These are phyloP conservation scores for Ophiosphaerella narmari DNA, from an alignment of 2,329 filamentous ascomycete species.

Conservation along the genomic window DNA sequence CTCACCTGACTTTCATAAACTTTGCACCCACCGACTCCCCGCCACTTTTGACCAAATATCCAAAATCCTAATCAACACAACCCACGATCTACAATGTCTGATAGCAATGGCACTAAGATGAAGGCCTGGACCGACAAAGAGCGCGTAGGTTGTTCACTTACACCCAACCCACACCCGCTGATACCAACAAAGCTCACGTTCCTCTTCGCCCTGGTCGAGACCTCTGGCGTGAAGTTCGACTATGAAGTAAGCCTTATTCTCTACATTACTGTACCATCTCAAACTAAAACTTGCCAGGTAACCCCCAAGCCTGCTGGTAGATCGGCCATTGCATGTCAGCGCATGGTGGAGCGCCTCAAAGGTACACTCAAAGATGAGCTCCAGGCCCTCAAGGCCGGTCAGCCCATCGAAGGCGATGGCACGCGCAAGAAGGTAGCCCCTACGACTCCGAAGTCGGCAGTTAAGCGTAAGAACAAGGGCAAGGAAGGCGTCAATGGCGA, in stretches of 20 bases:
- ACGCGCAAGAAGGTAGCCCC: neutral
- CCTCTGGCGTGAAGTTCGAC: conserved; percentile 12
- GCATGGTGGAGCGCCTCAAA: conserved; percentile 27
- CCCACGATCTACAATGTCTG: conserved; percentile 14
- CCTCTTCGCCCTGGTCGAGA: conserved; percentile 16
- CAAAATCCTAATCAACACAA: neutral
- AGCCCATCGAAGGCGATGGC: conserved; percentile 1
- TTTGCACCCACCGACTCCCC: neutral
- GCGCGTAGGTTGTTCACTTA: conserved; percentile 7
- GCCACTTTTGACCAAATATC: neutral
- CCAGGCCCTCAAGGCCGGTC: conserved; percentile 15
- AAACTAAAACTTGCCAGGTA: conserved; percentile 7
- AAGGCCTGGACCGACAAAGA: conserved; percentile 22
- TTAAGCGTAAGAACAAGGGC: conserved; percentile 17
- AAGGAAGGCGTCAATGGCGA: neutral
- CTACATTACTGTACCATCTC: neutral
- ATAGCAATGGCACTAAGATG: conserved; percentile 9
- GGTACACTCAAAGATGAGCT: conserved; percentile 19
- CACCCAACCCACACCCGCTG: neutral
- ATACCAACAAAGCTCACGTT: conserved; percentile 11
- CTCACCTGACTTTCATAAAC: neutral
- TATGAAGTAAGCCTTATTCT: conserved; percentile 5
- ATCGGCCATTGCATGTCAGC: conserved; percentile 24
- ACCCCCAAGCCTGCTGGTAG: conserved; percentile 21
- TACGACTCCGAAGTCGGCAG: conserved; percentile 2